A percentile compares a stretch with the other conserved stretches of the same genome.
Conservation (phyloP, 768 basidiomycete genomes). For the Calocybe gangraenosa region DNA sequence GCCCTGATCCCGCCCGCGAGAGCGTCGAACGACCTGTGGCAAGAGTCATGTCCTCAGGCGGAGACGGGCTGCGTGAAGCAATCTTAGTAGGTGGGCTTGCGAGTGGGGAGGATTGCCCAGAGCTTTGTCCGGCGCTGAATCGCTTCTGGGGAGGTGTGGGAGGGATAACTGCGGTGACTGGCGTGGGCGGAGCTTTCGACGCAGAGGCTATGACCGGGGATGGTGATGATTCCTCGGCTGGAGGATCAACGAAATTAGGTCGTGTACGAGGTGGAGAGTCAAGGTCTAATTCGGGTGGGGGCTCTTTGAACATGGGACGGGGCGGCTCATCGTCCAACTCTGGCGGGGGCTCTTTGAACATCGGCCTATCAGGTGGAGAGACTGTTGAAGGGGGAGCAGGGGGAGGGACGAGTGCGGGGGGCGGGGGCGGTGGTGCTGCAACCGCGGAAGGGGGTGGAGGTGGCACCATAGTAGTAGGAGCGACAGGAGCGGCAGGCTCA, state of each 20-base stretch:
- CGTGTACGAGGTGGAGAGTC: slow-evolving; percentile 35
- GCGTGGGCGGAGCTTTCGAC: slow-evolving; percentile 30
- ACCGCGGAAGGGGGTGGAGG: slow-evolving; percentile 24
- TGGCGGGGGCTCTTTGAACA: slow-evolving; percentile 61
- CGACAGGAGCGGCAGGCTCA: slow-evolving; percentile 13
- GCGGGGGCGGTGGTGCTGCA: slow-evolving; percentile 19
- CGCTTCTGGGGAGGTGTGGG: slow-evolving; percentile 43
- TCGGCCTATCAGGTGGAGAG: slow-evolving; percentile 23
- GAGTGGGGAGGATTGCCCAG: slow-evolving; percentile 19
- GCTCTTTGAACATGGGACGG: slow-evolving; percentile 52
- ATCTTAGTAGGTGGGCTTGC: slow-evolving; percentile 30
- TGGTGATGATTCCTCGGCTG: slow-evolving; percentile 22
- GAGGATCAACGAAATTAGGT: slow-evolving; percentile 36
- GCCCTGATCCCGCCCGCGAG: slow-evolving; percentile 43
- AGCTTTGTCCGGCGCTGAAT: slow-evolving; percentile 26
- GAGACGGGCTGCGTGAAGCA: slow-evolving; percentile 42
- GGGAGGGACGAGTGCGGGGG: slow-evolving; percentile 27
- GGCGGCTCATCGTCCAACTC: slow-evolving; percentile 46
- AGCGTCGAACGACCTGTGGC: slow-evolving; percentile 36
- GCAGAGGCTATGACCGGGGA: slow-evolving; percentile 19
- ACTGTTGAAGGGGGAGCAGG: slow-evolving; percentile 16
- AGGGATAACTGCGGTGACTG: slow-evolving; percentile 43
- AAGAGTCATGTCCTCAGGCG: slow-evolving; percentile 34
- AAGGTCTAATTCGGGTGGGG: slow-evolving; percentile 52
- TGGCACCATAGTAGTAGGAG: slow-evolving; percentile 16